Conservation (phyloP, 768 basidiomycete species). For the Russula vinacea region DNA sequence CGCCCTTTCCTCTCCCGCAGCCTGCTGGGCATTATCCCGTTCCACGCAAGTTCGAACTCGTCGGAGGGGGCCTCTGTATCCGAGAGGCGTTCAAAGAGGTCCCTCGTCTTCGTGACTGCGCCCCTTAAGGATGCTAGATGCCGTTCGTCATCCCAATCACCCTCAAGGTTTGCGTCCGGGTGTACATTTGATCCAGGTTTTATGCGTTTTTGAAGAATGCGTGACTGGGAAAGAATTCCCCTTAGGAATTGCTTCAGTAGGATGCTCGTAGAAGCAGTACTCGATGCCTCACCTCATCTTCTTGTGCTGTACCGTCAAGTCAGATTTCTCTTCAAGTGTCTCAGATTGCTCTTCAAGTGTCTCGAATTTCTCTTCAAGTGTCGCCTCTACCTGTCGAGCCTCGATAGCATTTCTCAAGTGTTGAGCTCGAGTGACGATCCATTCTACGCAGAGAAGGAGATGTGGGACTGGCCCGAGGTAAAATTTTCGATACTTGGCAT, state of each 20-base stretch:
- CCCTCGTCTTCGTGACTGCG: conserved; percentile 10
- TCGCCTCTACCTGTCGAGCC: background rate
- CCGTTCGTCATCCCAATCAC: conserved; percentile 2
- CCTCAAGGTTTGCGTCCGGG: background rate
- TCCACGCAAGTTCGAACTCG: conserved; percentile 20
- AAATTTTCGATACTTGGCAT: conserved; percentile 9
- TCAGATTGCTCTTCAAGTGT: too few relatives aligned
- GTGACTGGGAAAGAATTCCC: background rate
- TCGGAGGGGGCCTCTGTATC: background rate
- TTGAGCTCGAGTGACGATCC: background rate
- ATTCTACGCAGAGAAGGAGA: conserved; percentile 24
- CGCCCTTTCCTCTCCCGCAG: background rate
- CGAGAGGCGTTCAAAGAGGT: conserved; percentile 1
- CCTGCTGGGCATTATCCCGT: conserved; percentile 15
- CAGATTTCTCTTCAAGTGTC: too few relatives aligned
- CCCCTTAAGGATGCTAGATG: conserved; percentile 9
- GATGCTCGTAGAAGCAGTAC: background rate
- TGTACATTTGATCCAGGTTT: background rate
- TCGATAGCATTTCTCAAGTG: conserved; percentile 1
- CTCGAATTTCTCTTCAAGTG: conserved; percentile 14
- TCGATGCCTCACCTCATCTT: background rate
- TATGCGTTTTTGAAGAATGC: background rate
- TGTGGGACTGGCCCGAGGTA: conserved; percentile 22
- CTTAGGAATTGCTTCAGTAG: background rate
- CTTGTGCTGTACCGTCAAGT: background rate